These are phyloP conservation scores for Pythium aphanidermatum DNA, from an alignment of 352 stramenopile species.

Conservation along the genomic window DNA sequence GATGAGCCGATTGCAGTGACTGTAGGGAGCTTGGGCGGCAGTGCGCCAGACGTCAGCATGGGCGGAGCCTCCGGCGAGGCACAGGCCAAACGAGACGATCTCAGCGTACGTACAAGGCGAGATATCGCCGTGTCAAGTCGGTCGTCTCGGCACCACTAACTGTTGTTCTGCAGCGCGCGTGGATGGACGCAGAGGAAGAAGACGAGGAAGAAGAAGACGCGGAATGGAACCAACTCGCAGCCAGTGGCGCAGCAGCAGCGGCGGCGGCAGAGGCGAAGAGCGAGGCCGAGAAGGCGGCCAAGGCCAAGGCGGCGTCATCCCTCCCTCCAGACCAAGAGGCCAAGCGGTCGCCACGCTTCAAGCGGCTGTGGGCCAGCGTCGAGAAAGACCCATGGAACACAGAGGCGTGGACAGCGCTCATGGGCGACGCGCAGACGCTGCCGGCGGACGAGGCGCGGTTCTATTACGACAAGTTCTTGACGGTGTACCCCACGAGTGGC, in stretches of 20 bases:
- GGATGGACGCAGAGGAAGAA: slow-evolving; percentile 70
- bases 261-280: not conserved
- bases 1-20: slow-evolving; percentile 64
- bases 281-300: not conserved
- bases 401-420: slow-evolving; percentile 71
- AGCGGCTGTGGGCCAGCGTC: slow-evolving; percentile 43
- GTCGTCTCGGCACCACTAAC: not conserved
- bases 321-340: slow-evolving; percentile 15
- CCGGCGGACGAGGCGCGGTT: slow-evolving; percentile 51
- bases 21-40: slow-evolving; percentile 5
- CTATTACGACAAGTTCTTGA: slow-evolving; percentile 77
- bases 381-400: slow-evolving; percentile 61
- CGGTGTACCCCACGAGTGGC: slow-evolving; percentile 64
- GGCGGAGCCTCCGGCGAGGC: not conserved
- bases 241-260: not conserved
- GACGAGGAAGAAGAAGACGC: slow-evolving; percentile 82
- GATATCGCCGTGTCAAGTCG: not conserved
- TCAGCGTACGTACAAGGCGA: slow-evolving; percentile 23
- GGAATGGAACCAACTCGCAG: slow-evolving; percentile 51
- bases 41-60: not conserved
- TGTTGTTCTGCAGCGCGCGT: slow-evolving; percentile 38
- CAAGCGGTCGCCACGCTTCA: slow-evolving; percentile 53
- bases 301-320: slow-evolving; percentile 10
- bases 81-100: slow-evolving; percentile 22
- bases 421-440: slow-evolving; percentile 73